phyloP scores from a whole-genome alignment of 108 stramenopile species.

The Thalassiosira profunda region DNA sequence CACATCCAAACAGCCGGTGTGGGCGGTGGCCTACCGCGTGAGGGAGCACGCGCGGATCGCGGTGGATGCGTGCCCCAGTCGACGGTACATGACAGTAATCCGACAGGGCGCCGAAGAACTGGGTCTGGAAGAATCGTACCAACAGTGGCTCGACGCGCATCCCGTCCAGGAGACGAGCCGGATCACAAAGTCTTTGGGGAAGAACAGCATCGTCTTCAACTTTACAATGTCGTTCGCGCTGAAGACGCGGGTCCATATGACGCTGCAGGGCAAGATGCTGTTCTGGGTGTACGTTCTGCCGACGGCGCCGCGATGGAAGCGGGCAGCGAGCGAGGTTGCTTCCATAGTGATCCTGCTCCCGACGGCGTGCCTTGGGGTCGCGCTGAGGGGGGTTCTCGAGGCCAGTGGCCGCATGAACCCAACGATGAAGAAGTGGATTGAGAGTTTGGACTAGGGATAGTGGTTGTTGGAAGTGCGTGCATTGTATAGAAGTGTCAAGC shows the following conservation, averaged over 20 bases:
- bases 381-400: not conserved
- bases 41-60: constrained; percentile 43
- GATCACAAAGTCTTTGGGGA: constrained; percentile 29
- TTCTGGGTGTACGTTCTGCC: constrained; percentile 37
- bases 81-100: constrained; percentile 59
- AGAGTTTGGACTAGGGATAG: not conserved
- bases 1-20: constrained; percentile 23
- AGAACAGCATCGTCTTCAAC: constrained; percentile 40
- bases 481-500: too few species aligned
- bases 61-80: constrained; percentile 48
- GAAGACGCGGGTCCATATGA: constrained; percentile 9
- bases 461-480: too few species aligned
- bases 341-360: constrained; percentile 32
- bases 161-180: constrained; percentile 30
- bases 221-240: constrained; percentile 12
- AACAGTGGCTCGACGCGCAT: constrained; percentile 50
- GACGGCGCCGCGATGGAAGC: not conserved
- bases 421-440: constrained; percentile 13
- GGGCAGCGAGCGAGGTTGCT: constrained; percentile 8
- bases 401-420: constrained; percentile 1
- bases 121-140: constrained; percentile 46
- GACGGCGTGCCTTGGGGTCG: constrained; percentile 30
- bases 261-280: constrained; percentile 32
- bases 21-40: constrained; percentile 56
- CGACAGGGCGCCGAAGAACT: constrained; percentile 56